These are phyloP conservation scores for Prunella vulgaris DNA, from an alignment of 257 asterid genomes.

Conservation along the genomic window DNA sequence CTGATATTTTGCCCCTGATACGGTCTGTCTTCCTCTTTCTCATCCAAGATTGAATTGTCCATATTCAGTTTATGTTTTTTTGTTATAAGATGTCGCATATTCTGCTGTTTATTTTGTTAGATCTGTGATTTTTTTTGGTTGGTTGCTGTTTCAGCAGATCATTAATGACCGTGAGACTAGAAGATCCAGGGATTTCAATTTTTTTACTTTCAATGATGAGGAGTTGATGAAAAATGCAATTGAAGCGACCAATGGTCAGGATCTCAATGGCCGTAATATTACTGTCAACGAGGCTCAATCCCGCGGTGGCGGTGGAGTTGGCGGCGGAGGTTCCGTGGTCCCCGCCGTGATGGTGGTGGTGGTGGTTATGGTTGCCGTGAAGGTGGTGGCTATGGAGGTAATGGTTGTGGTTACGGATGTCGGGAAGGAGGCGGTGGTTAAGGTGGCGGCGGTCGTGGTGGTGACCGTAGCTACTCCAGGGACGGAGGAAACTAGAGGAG, in stretches of 20 bases:
- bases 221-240: conserved; percentile 74
- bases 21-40: conserved; percentile 75
- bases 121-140: conserved; percentile 21
- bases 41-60: conserved; percentile 45
- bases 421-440: conserved; percentile 26
- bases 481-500: conserved; percentile 65
- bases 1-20: conserved; percentile 44
- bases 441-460: conserved; percentile 30
- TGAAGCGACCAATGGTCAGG: conserved; percentile 77
- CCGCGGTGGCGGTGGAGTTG: conserved; percentile 55
- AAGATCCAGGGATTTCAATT: conserved; percentile 90
- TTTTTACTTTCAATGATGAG: conserved; percentile 80
- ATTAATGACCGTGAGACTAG: conserved; percentile 91
- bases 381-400: conserved; percentile 21
- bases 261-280: conserved; percentile 78
- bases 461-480: conserved; percentile 27
- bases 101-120: background rate
- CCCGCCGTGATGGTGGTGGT: conserved; percentile 38
- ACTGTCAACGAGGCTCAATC: conserved; percentile 94
- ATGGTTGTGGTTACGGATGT: conserved; percentile 25
- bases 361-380: conserved; percentile 26
- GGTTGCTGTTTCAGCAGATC: conserved; percentile 32
- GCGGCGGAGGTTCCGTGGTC: conserved; percentile 38
- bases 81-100: background rate
- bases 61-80: conserved; percentile 22